Evolutionary conservation across 495 filamentous ascomycete genomes (phyloP).

Genomic region (Xylaria curta): DNA sequence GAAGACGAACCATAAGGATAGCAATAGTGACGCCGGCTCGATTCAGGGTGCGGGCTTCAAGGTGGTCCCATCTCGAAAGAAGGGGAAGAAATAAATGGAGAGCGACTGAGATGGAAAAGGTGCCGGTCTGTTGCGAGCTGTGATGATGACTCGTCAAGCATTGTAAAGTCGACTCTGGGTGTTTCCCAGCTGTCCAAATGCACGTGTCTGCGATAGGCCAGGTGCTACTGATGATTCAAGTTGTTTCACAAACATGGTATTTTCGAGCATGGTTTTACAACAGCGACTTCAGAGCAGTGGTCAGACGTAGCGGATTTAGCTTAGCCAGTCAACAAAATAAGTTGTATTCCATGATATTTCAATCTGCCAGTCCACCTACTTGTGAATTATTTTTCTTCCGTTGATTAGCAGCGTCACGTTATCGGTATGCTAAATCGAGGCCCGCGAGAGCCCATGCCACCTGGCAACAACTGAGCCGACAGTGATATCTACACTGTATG

Average conservation of each 20-base stretch:
- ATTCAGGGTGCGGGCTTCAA: conserved; percentile 72
- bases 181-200: neutral
- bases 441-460: neutral
- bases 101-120: conserved; percentile 11
- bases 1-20: conserved; percentile 67
- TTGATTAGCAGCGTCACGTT: neutral
- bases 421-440: neutral
- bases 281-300: neutral
- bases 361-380: neutral
- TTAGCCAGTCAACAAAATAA: neutral
- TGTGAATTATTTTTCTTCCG: neutral
- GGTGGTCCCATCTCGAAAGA: conserved; percentile 91
- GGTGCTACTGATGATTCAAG: neutral
- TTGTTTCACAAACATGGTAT: neutral
- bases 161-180: neutral
- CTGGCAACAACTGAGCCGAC: neutral
- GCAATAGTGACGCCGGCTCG: conserved; percentile 55
- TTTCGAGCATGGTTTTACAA: neutral
- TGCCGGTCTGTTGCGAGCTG: neutral
- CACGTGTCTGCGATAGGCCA: neutral
- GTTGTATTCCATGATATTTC: neutral
- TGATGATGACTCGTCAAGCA: neutral
- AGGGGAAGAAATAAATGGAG: conserved; percentile 72
- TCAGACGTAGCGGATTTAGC: neutral
- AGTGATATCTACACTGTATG: neutral